Base-by-base conservation (phyloP, 805 yeast genomes). In the Allodekkera sacchari region DNA sequence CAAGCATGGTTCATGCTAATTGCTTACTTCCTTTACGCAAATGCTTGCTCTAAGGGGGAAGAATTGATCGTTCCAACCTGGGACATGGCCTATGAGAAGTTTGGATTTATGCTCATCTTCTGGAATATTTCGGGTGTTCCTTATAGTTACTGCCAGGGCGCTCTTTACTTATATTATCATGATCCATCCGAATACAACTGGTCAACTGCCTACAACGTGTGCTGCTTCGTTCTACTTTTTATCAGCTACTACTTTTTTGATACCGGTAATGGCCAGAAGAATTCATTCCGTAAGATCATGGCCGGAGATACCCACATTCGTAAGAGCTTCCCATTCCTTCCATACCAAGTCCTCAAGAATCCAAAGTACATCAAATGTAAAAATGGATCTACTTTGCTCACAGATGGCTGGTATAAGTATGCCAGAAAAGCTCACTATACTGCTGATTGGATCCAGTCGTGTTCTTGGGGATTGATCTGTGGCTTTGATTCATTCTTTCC, bases 91-190 rank as follows among this genome's bases (percentile, higher is more conserved):
- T 92, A 92, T 59, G 98, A 92, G 59, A 92, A 92, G 63, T 92
- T 92, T 50, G 98, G 98, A n/a, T 92, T 92, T 68, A 88, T 92
- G 97, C 73, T 92, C 44, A 76, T 88, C 47, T 92, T 92, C 69
- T 92, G 98, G 98, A 92, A 92, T 64, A 85, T 92, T 56, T 96
- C 96, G 20, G 98, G 98, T 49, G 98, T 92, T 25, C 98, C 98
- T 30, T 92, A 78, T 75, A 89, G 97, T 26, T 92, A 92, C 65
- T 85, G 96, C 60, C 96, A 87, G 53, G 80, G 94, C 57, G 83
- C 95, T 8, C 66, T 92, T 48, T 92, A 63, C 65, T 62, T 92
- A 48, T 77, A 77, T 44, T 76, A 77, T 63, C 95, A 84, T 59
- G 70, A 83, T 36, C 97, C 97, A 28, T 45, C 62, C 13, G 95